Base-by-base conservation (phyloP, 2,329 filamentous ascomycete genomes). In the Teratosphaeria destructans region DNA sequence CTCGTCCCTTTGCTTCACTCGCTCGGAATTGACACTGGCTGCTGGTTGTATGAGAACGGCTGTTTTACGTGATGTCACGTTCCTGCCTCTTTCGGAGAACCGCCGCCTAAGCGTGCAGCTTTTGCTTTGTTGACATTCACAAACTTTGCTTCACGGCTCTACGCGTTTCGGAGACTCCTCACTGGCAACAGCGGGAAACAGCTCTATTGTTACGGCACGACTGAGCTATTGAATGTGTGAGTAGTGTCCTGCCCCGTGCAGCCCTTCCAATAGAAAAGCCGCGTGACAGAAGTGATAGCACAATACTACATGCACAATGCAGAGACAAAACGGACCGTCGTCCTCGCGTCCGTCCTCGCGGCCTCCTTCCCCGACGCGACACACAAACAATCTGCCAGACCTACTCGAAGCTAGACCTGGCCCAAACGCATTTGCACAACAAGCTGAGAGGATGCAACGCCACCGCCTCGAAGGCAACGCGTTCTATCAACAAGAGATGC, bases 381-480 rank as follows among this genome's bases (percentile, higher is more conserved):
- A 49, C 8, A 23, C n/a, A n/a, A 10, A n/a, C 43, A n/a, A n/a
- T 29, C 16, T 65, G 2, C n/a, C 58, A 16, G 57, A 56, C 37
- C 62, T 64, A 26, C 54, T 60, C 34, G 61, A 65, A 57, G 61
- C 49, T 3, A 57, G 57, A 10, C 67, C 70, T 16, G 64, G 65
- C 6, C 64, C 59, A n/a, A 71, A 71, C 64, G 68, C 68, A 2
- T 71, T 70, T 55, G 67, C 69, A 27, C 64, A 66, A 60, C 61
- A 66, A 52, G 62, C 59, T 3, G 60, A 58, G 11, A 54, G 59
- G 27, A 56, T 63, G 32, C 60, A 70, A 47, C 57, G 61, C 26
- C 67, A 71, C 58, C 65, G 65, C 54, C 61, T 68, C 19, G 60
- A 61, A 14, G 62, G 66, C 58, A 74, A 74, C 64, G 70, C 72